These are phyloP conservation scores for Fomitopsis schrenkii DNA, from an alignment of 1,284 basidiomycete genomes.

Conservation along the genomic window DNA sequence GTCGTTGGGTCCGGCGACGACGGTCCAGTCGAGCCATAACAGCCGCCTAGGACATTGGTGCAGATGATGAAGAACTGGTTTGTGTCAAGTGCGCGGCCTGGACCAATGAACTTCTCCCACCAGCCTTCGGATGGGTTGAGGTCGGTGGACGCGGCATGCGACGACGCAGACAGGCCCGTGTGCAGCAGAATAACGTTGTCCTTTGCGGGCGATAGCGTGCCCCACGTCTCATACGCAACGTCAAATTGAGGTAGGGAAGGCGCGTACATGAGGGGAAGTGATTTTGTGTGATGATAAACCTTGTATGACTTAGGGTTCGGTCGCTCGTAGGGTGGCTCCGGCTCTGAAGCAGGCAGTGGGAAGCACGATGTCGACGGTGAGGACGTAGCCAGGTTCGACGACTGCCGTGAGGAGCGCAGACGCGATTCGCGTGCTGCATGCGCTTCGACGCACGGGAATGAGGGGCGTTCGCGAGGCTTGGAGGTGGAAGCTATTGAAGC, in stretches of 20 bases:
- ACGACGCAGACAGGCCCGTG: conserved; percentile 93
- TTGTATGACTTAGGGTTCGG: conserved; percentile 69
- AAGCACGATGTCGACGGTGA: conserved; percentile 19
- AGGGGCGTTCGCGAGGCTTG: conserved; percentile 30
- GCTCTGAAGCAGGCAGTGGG: conserved; percentile 44
- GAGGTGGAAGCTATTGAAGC: conserved; percentile 19
- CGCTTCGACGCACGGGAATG: conserved; percentile 76
- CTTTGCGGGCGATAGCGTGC: conserved; percentile 69
- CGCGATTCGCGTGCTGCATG: conserved; percentile 63
- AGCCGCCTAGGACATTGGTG: conserved; percentile 96
- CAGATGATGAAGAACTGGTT: conserved; percentile 92
- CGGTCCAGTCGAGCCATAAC: conserved; percentile 96
- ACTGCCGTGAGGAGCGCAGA: conserved; percentile 27
- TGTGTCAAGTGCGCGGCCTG: conserved; percentile 92
- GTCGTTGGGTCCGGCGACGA: conserved; percentile 72
- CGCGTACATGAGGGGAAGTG: conserved; percentile 76
- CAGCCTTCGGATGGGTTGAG: conserved; percentile 85
- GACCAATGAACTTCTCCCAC: conserved; percentile 99
- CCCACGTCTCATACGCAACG: conserved; percentile 98
- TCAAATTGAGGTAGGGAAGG: conserved; percentile 73
- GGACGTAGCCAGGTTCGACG: conserved; percentile 8
- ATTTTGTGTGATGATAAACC: conserved; percentile 55
- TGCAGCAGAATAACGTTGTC: conserved; percentile 97
- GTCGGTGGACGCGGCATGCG: conserved; percentile 86
- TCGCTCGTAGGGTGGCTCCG: conserved; percentile 75